A percentile compares a stretch with the other conserved stretches of the same genome.
These are phyloP conservation scores for Diaporthe citri DNA, from an alignment of 2,329 filamentous ascomycete species.

Conservation along the genomic window DNA sequence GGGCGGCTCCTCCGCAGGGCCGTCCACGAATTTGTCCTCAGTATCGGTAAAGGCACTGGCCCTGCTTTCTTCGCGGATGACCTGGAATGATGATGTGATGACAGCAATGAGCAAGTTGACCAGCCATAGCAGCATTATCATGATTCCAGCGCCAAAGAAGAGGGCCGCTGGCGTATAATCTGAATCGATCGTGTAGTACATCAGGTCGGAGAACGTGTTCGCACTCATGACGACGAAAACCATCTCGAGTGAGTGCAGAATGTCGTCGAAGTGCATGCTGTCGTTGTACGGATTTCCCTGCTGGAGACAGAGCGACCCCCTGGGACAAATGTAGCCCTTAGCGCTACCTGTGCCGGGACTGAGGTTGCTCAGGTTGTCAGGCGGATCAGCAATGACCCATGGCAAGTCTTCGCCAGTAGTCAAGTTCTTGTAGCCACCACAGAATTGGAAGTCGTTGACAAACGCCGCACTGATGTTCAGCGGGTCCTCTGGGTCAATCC, in stretches of 20 bases:
- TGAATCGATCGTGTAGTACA: conserved; percentile 93
- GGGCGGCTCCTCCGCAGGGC: conserved; percentile 55
- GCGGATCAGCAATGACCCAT: conserved; percentile 70
- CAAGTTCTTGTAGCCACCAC: conserved; percentile 82
- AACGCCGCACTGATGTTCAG: conserved; percentile 68
- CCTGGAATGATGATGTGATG: conserved; percentile 98
- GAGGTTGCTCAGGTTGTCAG: conserved; percentile 60
- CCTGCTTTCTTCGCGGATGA: conserved; percentile 96
- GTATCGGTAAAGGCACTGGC: conserved; percentile 91
- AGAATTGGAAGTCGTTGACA: conserved; percentile 79
- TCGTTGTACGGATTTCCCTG: conserved; percentile 82
- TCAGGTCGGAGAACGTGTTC: conserved; percentile 94
- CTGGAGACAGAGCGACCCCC: conserved; percentile 85
- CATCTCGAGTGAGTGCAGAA: conserved; percentile 89
- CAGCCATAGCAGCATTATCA: conserved; percentile 96
- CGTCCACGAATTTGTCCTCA: conserved; percentile 61
- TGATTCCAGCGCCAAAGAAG: conserved; percentile 80
- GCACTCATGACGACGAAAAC: conserved; percentile 99
- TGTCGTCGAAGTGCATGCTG: conserved; percentile 96
- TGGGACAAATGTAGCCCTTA: conserved; percentile 92
- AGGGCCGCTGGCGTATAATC: conserved; percentile 90
- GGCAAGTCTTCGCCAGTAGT: conserved; percentile 68
- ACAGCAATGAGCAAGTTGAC: conserved; percentile 95
- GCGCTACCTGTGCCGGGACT: conserved; percentile 62
- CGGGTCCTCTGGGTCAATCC: conserved; percentile 75